Conservation (phyloP, 257 asterid species). For the Avicennia marina region DNA sequence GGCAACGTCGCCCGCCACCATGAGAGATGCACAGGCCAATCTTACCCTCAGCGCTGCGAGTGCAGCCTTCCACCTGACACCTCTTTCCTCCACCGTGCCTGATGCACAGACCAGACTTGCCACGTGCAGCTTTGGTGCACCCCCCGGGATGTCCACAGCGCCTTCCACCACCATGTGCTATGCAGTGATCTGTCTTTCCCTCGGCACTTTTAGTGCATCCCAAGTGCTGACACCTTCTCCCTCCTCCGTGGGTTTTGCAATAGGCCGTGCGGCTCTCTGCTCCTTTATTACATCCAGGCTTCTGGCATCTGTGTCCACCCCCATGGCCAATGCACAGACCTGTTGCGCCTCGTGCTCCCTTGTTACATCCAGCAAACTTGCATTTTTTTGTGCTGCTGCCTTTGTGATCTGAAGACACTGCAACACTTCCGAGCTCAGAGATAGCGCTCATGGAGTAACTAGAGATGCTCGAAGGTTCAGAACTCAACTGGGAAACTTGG, state of each 20-base stretch:
- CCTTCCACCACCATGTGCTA: conserved; percentile 91
- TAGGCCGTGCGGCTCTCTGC: conserved; percentile 94
- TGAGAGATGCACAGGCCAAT: conserved; percentile 87
- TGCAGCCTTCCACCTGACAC: conserved; percentile 74
- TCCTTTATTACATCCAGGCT: conserved; percentile 84
- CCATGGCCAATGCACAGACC: conserved; percentile 96
- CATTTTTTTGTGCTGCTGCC: conserved; percentile 51
- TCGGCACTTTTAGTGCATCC: conserved; percentile 97
- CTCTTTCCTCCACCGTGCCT: conserved; percentile 95
- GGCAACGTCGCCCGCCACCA: conserved; percentile 94
- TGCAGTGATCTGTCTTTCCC: conserved; percentile 87
- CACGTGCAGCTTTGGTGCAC: conserved; percentile 86
- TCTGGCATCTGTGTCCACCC: conserved; percentile 94
- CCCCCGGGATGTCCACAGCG: conserved; percentile 66
- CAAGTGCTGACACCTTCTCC: conserved; percentile 64
- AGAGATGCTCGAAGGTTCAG: conserved; percentile 60
- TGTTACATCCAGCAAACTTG: conserved; percentile 59
- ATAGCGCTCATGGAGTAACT: conserved; percentile 57
- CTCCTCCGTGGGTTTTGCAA: conserved; percentile 97
- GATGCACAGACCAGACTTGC: conserved; percentile 89
- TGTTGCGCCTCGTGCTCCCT: conserved; percentile 95
- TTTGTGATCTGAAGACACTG: conserved; percentile 40
- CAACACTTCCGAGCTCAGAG: conserved; percentile 48
- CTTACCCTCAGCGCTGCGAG: conserved; percentile 95
- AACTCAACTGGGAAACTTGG: conserved; percentile 48